Evolutionary conservation across 495 filamentous ascomycete species (phyloP), one percentile per base, ranked within the genome.

Genomic region (Penicillium silybi): DNA sequence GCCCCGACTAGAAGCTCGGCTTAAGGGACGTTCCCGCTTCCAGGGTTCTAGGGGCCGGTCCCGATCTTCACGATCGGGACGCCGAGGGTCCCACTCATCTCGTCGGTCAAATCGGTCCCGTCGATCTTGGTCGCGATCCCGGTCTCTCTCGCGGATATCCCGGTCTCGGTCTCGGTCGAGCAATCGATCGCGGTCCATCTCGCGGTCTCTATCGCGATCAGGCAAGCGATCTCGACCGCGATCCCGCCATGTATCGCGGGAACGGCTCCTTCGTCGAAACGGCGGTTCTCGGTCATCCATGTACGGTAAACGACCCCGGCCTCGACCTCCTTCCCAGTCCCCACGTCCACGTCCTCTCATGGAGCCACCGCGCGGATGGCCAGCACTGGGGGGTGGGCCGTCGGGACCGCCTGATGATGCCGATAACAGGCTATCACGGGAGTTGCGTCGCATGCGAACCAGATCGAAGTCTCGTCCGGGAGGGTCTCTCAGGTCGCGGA

Each of bases 371-470:
- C 84, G 79, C 16, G 79, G 74, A 10, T 78, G 73, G 22, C 76
- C 70, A 25, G 72, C 70, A 50, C 55, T 69, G 0, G 68, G 48
- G 11, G 73, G 65, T 11, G 82, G 80, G 11, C 78, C 75, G 59
- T 95, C 88, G 0, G 85, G 85, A 17, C 80, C 80, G 11, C 79
- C 82, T 0, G 88, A 90, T 1, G 83, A 82, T 7, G 83, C 83
- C 0, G 88, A 89, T 7, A 84, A 68, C 19, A 88, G 80, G 0
- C 82, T 82, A 47, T 85, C 83, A 22, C 80, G 62, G 9, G 81
- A 83, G 50, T 78, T 80, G 32, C 81, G 75, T 43, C 82, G 75
- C 58, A 76, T 76, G 20, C 83, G 73, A 47, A 71, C 64, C 18
- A 71, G 16, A 50, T 77, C 73, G 8, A 69, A 59, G 38, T 75